Evolutionary conservation across 768 basidiomycete genomes (phyloP).

Genomic region (Hygrocybe coccinea): DNA sequence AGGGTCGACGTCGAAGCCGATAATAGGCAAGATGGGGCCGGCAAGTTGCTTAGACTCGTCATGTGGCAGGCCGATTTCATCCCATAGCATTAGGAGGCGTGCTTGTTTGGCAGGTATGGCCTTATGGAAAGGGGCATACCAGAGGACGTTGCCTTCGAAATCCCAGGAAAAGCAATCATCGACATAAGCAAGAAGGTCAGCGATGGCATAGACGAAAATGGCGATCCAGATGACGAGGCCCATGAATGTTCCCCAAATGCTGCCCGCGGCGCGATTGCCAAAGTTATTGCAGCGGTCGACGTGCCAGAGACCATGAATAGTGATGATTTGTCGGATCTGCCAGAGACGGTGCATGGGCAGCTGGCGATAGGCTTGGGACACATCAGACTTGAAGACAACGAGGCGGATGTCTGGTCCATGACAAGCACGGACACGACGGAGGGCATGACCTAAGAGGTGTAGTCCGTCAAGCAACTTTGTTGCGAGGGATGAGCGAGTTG

Average conservation of each 20-base stretch:
- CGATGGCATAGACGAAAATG: not conserved
- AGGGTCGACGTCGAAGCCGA: slow-evolving; percentile 37
- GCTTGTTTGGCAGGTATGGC: slow-evolving; percentile 30
- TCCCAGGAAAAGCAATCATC: not conserved
- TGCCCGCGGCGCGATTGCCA: slow-evolving; percentile 3
- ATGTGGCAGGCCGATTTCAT: slow-evolving; percentile 37
- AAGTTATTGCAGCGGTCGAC: slow-evolving; percentile 17
- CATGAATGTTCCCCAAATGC: slow-evolving; percentile 16
- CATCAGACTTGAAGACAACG: slow-evolving; percentile 36
- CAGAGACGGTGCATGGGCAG: slow-evolving; percentile 31
- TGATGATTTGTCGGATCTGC: slow-evolving; percentile 28
- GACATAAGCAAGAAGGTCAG: not conserved
- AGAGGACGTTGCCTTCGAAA: not conserved
- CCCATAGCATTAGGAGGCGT: slow-evolving; percentile 35
- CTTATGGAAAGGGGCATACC: slow-evolving; percentile 21
- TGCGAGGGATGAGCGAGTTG: slow-evolving; percentile 10
- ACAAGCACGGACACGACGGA: slow-evolving; percentile 9
- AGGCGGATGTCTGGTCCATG: slow-evolving; percentile 4
- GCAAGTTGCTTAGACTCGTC: slow-evolving; percentile 36
- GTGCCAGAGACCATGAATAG: not conserved
- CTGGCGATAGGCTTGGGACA: slow-evolving; percentile 29
- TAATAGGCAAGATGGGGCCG: slow-evolving; percentile 29
- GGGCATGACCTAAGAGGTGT: slow-evolving; percentile 24
- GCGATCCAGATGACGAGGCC: not conserved
- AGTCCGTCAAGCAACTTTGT: slow-evolving; percentile 32